Base-by-base conservation (phyloP, 2,329 filamentous ascomycete species). In the Colletotrichum sublineola region DNA sequence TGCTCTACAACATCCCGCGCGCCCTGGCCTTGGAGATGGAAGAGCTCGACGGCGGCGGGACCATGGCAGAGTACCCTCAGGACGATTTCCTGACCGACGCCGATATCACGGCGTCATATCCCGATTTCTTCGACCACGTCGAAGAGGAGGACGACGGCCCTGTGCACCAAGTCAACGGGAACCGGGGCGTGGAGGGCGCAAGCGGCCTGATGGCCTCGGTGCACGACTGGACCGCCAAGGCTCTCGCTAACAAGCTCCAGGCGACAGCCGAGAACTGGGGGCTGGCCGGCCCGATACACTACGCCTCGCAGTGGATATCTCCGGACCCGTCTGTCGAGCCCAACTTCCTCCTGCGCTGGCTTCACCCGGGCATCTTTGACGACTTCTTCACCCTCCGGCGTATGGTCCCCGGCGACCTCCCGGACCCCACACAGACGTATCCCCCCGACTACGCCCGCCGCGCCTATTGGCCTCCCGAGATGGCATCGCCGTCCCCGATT, bases 1-100 rank as follows among this genome's bases (percentile, higher is more conserved):
- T 97, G 6, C 85, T 97, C 36, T 89, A 93, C 79, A 96, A 92
- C 77, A 88, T 97, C 1, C 95, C 95, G 1, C 91, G 93, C 78
- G 93, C 92, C n/a, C 84, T 92, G 2, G 77, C 91, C 24, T 82
- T 91, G 0, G 83, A 88, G 67, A 78, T 79, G 29, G 87, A 88
- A 75, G 86, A 89, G 74, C 75, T 84, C 7, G 76, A 71, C 4
- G 53, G 64, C 0, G 53, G 64, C 0, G 60, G 36, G 0, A 14
- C 31, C 5, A 7, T 18, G 15, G 2, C 11, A 2, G 44, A 53
- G 1, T 56, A 61, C n/a, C 53, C 61, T 5, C 60, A 65, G 24
- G 70, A 73, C 42, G 66, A 73, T 24, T 73, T 73, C 3, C 70
- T 73, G 3, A 57, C 66, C 5, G 71, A 73, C 14, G 63, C 62